Evolutionary conservation across 2,329 filamentous ascomycete genomes (phyloP), one percentile per base, ranked within the genome.

Genomic region (Cadophora gregata): DNA sequence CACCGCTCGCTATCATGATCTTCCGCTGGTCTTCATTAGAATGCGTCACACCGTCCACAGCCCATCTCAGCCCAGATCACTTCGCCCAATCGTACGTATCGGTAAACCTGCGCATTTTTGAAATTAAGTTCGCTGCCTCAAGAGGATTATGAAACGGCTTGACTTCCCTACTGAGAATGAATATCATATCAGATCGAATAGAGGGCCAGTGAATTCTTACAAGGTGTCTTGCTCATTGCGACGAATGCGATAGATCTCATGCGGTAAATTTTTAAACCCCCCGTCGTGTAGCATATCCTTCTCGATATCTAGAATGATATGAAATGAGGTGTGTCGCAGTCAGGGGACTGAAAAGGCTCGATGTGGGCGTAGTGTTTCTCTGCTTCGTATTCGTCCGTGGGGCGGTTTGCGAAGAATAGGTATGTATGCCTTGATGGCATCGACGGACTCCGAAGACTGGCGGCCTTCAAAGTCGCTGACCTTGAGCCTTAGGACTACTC

Each of bases 371-470:
- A 64, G 59, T 67, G 67, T 67, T 61, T 69, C 19, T 66, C 47
- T 62, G 51, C 53, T 61, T 69, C 64, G 38, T 66, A 25, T 63
- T 69, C 67, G 56, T 61, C 61, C 53, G 64, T 64, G 42, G 48
- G 67, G 42, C 64, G 53, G 64, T 64, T 55, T 66, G 64, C 64
- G 63, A 66, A 67, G 47, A 60, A 60, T 56, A 69, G 64, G 59
- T 69, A 69, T 45, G 63, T 69, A 69, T 45, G 63, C 63, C 53
- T 69, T 69, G 60, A 69, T 69, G 47, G 63, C 63, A 61, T 67
- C 33, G 64, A 29, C 24, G 66, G 67, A 66, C 33, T 66, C 59
- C 19, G 64, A 58, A 62, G 51, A 61, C 21, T 55, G 50, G 29
- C 53, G 53, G 47, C 63, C 64, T 62, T 69, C 64, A 63, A 69